Percentiles rank a stretch among this genome's conserved stretches.
Evolutionary conservation across 306 rosid species (phyloP).

Genomic region (Rosa persica): DNA sequence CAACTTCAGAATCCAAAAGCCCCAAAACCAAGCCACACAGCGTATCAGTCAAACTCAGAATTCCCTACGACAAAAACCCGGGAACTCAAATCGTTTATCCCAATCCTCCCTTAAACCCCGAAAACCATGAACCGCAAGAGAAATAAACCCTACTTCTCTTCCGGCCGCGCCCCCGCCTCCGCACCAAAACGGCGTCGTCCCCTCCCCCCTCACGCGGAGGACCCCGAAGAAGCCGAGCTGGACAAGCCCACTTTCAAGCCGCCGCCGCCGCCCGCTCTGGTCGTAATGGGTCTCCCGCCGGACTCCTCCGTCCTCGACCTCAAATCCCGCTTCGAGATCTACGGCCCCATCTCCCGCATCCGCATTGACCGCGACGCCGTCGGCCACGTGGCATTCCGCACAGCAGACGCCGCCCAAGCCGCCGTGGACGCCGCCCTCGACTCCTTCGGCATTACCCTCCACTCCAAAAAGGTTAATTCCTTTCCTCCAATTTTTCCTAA

Average conservation of each 20-base stretch:
- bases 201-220: conserved; percentile 16
- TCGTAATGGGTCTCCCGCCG: conserved; percentile 61
- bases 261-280: conserved; percentile 73
- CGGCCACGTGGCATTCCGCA: conserved; percentile 64
- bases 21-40: background rate
- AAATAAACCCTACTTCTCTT: conserved; percentile 49
- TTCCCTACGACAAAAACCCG: background rate
- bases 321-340: conserved; percentile 92
- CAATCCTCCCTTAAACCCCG: background rate
- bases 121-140: conserved; percentile 73
- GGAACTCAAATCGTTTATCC: background rate
- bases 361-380: conserved; percentile 82
- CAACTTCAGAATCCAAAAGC: background rate
- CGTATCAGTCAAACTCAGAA: background rate
- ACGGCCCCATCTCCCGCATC: conserved; percentile 84
- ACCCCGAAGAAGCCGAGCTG: conserved; percentile 26
- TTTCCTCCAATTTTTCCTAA: background rate
- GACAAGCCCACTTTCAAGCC: conserved; percentile 48
- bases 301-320: conserved; percentile 90
- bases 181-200: conserved; percentile 31
- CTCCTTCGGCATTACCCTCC: conserved; percentile 65
- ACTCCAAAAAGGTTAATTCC: conserved; percentile 57
- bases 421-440: conserved; percentile 75
- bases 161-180: conserved; percentile 47
- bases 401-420: conserved; percentile 68